Evolutionary conservation across 23 red algal species (phyloP).

Genomic region (Porphyridium purpureum): DNA sequence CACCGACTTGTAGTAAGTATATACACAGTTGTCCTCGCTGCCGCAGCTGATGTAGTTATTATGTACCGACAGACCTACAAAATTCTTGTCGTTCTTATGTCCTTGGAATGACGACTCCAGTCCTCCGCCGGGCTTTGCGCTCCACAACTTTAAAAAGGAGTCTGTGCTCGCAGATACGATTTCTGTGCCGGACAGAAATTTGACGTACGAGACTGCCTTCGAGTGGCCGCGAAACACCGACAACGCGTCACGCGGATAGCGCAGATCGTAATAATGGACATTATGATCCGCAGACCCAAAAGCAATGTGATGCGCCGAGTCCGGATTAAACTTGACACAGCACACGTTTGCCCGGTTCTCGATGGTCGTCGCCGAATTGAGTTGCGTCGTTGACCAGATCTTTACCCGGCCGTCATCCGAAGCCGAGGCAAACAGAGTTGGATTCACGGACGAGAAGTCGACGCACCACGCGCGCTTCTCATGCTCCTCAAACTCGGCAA

Average conservation of each 20-base stretch:
- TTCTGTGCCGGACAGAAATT: constrained; percentile 36
- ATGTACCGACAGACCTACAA: constrained; percentile 80
- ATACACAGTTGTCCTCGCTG: constrained; percentile 77
- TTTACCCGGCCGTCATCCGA: constrained; percentile 88
- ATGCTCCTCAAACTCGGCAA: constrained; percentile 84
- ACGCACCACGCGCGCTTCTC: constrained; percentile 78
- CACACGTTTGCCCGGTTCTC: constrained; percentile 94
- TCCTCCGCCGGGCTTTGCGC: background rate
- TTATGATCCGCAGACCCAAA: constrained; percentile 67
- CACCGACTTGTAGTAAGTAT: constrained; percentile 74
- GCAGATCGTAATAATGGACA: constrained; percentile 82
- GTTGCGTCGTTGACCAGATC: constrained; percentile 47
- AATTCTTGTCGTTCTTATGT: constrained; percentile 83
- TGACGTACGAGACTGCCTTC: constrained; percentile 75
- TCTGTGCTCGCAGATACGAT: constrained; percentile 63
- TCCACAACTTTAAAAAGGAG: constrained; percentile 51
- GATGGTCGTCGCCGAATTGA: constrained; percentile 46
- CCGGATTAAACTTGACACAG: constrained; percentile 78
- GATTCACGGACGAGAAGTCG: constrained; percentile 62
- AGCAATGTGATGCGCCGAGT: constrained; percentile 20
- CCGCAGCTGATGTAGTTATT: constrained; percentile 85
- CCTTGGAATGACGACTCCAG: constrained; percentile 35
- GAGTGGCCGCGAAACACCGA: constrained; percentile 51
- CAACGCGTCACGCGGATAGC: constrained; percentile 33
- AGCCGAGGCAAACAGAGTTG: constrained; percentile 51